phyloP scores from a whole-genome alignment of 169 alveolate species.

The Cryptosporidium tyzzeri region DNA sequence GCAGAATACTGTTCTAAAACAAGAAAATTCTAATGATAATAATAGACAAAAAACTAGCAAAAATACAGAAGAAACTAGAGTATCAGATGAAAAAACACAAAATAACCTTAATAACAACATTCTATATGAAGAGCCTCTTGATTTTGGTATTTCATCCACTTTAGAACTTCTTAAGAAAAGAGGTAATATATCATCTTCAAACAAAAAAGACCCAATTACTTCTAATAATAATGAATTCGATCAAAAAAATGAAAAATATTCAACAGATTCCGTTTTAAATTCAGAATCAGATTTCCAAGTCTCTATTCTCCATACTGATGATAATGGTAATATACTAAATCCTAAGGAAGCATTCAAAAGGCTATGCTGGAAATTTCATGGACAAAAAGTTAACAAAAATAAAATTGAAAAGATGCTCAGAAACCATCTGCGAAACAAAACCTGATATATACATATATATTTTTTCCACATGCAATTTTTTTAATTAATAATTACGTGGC shows the following conservation, averaged over 20 bases:
- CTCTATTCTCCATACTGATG: conserved; percentile 47
- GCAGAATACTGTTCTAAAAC: background rate
- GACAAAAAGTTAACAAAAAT: conserved; percentile 44
- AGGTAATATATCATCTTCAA: conserved; percentile 18
- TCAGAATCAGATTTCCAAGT: background rate
- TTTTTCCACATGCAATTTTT: background rate
- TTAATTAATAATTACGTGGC: background rate
- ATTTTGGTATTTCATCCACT: conserved; percentile 51
- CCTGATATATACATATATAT: background rate
- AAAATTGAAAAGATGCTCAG: conserved; percentile 56
- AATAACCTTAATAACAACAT: background rate
- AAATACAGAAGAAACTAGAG: background rate
- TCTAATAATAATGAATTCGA: background rate
- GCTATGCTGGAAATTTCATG: conserved; percentile 73
- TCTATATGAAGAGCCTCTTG: conserved; percentile 56
- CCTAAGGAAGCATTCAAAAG: conserved; percentile 55
- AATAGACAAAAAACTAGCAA: background rate
- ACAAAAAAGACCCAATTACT: background rate
- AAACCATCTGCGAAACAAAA: conserved; percentile 11
- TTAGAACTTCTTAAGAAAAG: conserved; percentile 25
- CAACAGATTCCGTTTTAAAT: background rate
- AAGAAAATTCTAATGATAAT: background rate
- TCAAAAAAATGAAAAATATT: background rate
- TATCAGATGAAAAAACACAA: background rate
- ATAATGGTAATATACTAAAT: conserved; percentile 49